Percentiles rank a stretch among this genome's conserved stretches.
Evolutionary conservation across 1,139 yeast species (phyloP).

Genomic region (Taphrina deformans): DNA sequence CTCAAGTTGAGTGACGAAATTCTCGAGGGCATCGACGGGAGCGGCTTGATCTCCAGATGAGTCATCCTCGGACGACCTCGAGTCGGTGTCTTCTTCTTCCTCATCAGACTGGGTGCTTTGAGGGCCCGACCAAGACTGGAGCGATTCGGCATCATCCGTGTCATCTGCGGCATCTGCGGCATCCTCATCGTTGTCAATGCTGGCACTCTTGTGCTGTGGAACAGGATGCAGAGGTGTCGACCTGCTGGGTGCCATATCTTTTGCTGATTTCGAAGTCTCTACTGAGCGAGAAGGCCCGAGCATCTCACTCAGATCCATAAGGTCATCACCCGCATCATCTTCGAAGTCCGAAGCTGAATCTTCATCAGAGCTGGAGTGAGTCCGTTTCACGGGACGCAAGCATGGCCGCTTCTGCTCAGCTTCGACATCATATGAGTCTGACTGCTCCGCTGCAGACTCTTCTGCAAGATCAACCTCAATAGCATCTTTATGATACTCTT

Average conservation of each 20-base stretch:
- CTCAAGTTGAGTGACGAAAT: slow-evolving; percentile 41
- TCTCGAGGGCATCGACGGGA: slow-evolving; percentile 41
- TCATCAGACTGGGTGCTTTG: slow-evolving; percentile 53
- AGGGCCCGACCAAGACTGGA: slow-evolving; percentile 41
- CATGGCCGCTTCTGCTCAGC: slow-evolving; percentile 47
- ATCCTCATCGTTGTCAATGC: neutral
- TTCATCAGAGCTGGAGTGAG: slow-evolving; percentile 41
- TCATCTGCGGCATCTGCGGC: neutral
- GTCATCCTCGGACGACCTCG: slow-evolving; percentile 38
- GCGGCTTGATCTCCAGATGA: slow-evolving; percentile 36
- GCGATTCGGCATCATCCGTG: neutral
- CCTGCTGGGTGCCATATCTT: too few relatives aligned
- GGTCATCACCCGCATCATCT: slow-evolving; percentile 23
- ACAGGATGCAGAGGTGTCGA: neutral
- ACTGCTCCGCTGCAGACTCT: slow-evolving; percentile 46
- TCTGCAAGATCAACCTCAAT: slow-evolving; percentile 44
- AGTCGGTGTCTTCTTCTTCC: slow-evolving; percentile 47
- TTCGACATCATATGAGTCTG: slow-evolving; percentile 46
- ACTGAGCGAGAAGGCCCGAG: slow-evolving; percentile 49
- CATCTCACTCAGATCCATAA: slow-evolving; percentile 55
- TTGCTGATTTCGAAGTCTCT: too few relatives aligned
- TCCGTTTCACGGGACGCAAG: slow-evolving; percentile 39
- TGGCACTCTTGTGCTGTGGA: neutral
- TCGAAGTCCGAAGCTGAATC: slow-evolving; percentile 35
- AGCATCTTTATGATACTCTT: slow-evolving; percentile 8